These are phyloP conservation scores for Starmerella apis DNA, from an alignment of 805 yeast species.

Conservation along the genomic window DNA sequence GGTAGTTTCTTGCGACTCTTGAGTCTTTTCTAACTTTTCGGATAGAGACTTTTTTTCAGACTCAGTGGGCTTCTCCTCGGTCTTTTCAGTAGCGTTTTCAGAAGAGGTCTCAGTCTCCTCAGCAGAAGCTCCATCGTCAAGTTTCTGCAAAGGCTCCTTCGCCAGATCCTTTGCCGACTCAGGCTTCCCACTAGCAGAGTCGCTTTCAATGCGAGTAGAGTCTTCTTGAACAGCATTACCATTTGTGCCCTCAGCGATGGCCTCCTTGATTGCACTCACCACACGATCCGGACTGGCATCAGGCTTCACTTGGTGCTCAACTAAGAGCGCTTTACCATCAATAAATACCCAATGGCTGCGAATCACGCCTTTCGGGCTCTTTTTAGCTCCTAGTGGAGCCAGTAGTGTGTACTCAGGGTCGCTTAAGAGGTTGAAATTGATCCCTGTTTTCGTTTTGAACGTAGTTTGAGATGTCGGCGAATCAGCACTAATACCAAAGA, in stretches of 20 bases:
- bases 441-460: slow-evolving; percentile 60
- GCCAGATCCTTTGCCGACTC: background rate
- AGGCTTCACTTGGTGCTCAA: slow-evolving; percentile 44
- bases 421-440: slow-evolving; percentile 63
- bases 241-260: background rate
- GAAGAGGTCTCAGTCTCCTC: background rate
- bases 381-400: slow-evolving; percentile 71
- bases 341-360: slow-evolving; percentile 90
- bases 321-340: slow-evolving; percentile 56
- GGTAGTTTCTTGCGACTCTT: too few species aligned
- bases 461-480: slow-evolving; percentile 64
- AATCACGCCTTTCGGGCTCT: slow-evolving; percentile 61
- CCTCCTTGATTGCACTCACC: slow-evolving; percentile 23
- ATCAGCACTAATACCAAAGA: slow-evolving; percentile 79
- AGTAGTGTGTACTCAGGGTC: slow-evolving; percentile 67
- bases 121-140: slow-evolving; percentile 2
- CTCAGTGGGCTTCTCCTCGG: background rate
- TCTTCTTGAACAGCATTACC: background rate
- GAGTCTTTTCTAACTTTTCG: too few species aligned
- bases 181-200: background rate
- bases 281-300: slow-evolving; percentile 29
- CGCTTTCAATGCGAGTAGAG: slow-evolving; percentile 3
- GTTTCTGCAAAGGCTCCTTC: background rate
- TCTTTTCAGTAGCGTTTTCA: background rate
- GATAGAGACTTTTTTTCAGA: too few species aligned